Evolutionary conservation across 179 eudicot genomes (phyloP).

Genomic region (Drosera spatulata): DNA sequence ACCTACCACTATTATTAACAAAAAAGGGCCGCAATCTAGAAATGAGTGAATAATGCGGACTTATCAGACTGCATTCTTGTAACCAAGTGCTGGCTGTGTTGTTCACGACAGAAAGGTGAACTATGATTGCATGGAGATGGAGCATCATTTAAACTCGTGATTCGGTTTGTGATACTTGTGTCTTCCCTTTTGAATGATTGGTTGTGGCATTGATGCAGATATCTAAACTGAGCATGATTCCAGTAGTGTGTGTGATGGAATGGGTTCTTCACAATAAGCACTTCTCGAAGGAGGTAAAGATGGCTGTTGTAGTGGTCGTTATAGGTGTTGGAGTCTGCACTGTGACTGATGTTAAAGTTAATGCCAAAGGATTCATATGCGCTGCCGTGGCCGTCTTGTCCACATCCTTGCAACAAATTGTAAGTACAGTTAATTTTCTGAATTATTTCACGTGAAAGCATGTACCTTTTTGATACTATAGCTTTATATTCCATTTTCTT

Average conservation of each 20-base stretch:
- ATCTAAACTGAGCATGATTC: constrained; percentile 78
- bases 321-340: constrained; percentile 85
- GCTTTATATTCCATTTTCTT: not conserved
- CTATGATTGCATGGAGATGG: too few relatives aligned
- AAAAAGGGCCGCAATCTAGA: too few relatives aligned
- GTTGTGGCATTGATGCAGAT: constrained; percentile 29
- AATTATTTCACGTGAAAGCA: not conserved
- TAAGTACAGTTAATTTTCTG: constrained; percentile 24
- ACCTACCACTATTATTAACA: too few relatives aligned
- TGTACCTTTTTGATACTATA: not conserved
- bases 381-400: constrained; percentile 59
- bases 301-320: constrained; percentile 70
- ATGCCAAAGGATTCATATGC: constrained; percentile 72
- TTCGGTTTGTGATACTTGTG: not conserved
- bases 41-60: too few relatives aligned
- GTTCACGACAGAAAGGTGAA: too few relatives aligned
- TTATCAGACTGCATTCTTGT: too few relatives aligned
- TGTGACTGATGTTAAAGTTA: constrained; percentile 72
- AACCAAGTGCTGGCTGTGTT: too few relatives aligned
- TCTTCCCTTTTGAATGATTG: constrained; percentile 4
- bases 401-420: constrained; percentile 80
- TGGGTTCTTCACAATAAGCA: constrained; percentile 63
- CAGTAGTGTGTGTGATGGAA: constrained; percentile 71
- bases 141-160: not conserved
- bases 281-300: constrained; percentile 59